These are phyloP conservation scores for Halenospora varia DNA, from an alignment of 495 filamentous ascomycete species.

Conservation along the genomic window DNA sequence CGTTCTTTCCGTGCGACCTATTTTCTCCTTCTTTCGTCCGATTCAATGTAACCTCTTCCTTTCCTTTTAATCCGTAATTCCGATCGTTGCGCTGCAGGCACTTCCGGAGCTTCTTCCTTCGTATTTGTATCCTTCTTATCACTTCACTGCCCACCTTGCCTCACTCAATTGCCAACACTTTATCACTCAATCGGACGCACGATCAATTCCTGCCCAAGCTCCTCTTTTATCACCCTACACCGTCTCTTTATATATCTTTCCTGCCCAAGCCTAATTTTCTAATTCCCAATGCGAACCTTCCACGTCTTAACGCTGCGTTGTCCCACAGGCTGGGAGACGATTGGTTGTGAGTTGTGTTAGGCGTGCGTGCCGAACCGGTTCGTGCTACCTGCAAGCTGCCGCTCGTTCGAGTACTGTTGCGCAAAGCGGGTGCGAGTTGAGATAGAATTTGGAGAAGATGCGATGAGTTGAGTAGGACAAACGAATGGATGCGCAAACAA, in stretches of 20 bases:
- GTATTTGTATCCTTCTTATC: no score
- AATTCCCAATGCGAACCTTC: not conserved
- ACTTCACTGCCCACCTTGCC: no score
- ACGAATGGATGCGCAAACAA: not conserved
- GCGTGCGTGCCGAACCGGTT: not conserved
- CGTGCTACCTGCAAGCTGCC: not conserved
- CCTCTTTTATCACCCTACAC: not conserved
- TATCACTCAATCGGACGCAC: no score
- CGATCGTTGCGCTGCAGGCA: no score
- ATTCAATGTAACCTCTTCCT: not conserved
- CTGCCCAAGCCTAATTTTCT: not conserved
- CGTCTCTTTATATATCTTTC: not conserved
- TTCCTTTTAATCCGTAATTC: not conserved
- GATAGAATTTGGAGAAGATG: not conserved
- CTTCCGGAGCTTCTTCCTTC: no score
- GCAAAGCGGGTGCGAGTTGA: not conserved
- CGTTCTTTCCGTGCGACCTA: not conserved
- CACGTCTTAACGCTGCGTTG: not conserved
- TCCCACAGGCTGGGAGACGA: not conserved
- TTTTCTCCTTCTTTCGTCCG: not conserved
- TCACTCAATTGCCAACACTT: not conserved
- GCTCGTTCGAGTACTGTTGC: not conserved
- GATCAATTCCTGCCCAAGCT: not conserved
- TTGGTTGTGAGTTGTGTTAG: no score
- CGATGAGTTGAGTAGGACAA: not conserved